Conservation (phyloP, 768 basidiomycete genomes). For the Tremella fuciformis region DNA sequence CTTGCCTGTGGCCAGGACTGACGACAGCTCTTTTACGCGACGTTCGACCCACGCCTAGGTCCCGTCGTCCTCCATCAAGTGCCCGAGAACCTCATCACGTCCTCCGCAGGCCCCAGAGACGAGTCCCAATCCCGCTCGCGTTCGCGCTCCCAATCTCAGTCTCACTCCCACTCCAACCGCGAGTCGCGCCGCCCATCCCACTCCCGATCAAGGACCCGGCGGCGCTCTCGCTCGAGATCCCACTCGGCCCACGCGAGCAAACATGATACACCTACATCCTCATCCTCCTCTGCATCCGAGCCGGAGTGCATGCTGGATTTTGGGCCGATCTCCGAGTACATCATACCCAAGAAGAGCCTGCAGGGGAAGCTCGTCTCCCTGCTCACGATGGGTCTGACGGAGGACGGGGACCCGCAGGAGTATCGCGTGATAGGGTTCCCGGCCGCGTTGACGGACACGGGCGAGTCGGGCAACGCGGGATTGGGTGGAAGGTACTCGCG, state of each 20-base stretch:
- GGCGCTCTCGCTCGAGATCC: conserved; percentile 9
- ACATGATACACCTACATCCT: conserved; percentile 1
- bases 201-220: conserved; percentile 18
- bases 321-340: conserved; percentile 84
- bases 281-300: conserved; percentile 14
- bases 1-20: neutral
- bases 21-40: conserved; percentile 72
- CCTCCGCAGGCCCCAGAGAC: conserved; percentile 18
- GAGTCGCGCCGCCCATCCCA: conserved; percentile 14
- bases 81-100: conserved; percentile 80
- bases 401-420: conserved; percentile 47
- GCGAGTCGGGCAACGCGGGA: conserved; percentile 7
- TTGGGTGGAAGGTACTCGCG: conserved; percentile 67
- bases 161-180: neutral
- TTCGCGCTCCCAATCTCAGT: conserved; percentile 6
- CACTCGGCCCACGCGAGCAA: conserved; percentile 6
- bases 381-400: conserved; percentile 58
- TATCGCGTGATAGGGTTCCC: conserved; percentile 92
- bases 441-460: conserved; percentile 58
- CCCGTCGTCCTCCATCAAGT: conserved; percentile 91
- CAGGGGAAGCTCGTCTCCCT: conserved; percentile 87
- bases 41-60: conserved; percentile 80
- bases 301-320: conserved; percentile 70
- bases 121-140: conserved; percentile 29
- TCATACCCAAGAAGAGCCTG: conserved; percentile 80